phyloP scores from a whole-genome alignment of 2,329 filamentous ascomycete species.

The Coniochaeta pulveracea region DNA sequence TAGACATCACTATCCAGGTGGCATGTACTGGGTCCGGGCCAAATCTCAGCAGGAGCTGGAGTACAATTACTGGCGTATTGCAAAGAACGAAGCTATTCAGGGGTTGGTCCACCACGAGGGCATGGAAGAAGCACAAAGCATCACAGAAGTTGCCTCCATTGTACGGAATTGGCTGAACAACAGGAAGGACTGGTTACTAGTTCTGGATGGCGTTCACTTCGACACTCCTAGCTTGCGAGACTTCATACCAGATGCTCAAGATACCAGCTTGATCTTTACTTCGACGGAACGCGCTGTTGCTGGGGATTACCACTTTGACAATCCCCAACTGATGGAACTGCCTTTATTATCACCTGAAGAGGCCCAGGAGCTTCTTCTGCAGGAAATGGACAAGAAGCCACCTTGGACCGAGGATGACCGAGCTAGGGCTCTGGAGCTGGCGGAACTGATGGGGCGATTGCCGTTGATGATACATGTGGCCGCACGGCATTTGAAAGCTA shows the following conservation, averaged over 20 bases:
- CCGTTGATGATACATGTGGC: slow-evolving; percentile 59
- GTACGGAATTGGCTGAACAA: slow-evolving; percentile 52
- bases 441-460: slow-evolving; percentile 51
- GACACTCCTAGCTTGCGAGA: slow-evolving; percentile 42
- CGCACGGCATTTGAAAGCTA: slow-evolving; percentile 48
- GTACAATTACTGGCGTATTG: slow-evolving; percentile 56
- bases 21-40: slow-evolving; percentile 59
- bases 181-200: slow-evolving; percentile 53
- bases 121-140: slow-evolving; percentile 24
- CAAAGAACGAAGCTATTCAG: slow-evolving; percentile 39
- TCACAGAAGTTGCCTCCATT: slow-evolving; percentile 37
- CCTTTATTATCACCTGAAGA: slow-evolving; percentile 42
- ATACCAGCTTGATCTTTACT: slow-evolving; percentile 57
- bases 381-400: slow-evolving; percentile 47
- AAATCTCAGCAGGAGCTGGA: slow-evolving; percentile 46
- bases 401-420: slow-evolving; percentile 43
- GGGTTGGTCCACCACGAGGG: slow-evolving; percentile 27
- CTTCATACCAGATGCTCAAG: slow-evolving; percentile 53
- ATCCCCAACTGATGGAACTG: slow-evolving; percentile 43
- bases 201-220: slow-evolving; percentile 57
- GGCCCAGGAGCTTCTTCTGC: slow-evolving; percentile 48
- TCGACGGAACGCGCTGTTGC: slow-evolving; percentile 48
- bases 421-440: slow-evolving; percentile 47
- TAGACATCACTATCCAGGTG: slow-evolving; percentile 47
- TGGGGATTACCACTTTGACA: slow-evolving; percentile 47